Base-by-base conservation (phyloP, 177 flowering plant genomes). In the Vitis hybrid region DNA sequence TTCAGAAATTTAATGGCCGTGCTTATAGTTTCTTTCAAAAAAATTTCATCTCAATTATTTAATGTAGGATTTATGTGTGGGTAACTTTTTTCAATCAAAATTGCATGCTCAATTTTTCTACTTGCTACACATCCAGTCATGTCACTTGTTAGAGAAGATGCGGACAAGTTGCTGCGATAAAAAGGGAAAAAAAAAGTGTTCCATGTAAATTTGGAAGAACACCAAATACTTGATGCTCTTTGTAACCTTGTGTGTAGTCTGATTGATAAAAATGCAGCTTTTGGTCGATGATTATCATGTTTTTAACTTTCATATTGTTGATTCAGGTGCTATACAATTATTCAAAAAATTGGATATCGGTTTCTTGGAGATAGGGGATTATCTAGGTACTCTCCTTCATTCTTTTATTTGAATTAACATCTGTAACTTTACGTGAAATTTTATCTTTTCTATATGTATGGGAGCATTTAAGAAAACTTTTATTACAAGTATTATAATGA, bases 301-400 rank as follows among this genome's bases (percentile, higher is more conserved):
- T 51, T 70, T 12, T 57, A 55, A 50, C 59, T 49, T 63, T 65
- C 14, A 14, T 13, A 49, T 57, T 68, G 14, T 76, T 76, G 65
- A 60, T 59, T 15, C 86, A 89, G 94, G 94, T 77, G 82, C 90
- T 7, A n/a, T 58, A n/a, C 72, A 74, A 56, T 61, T 86, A 19
- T 83, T 89, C 71, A 73, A 74, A 59, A 78, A 67, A 13, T 20
- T 86, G 76, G 81, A 81, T 66, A 56, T 89, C 49, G 91, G 84
- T 59, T 68, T 68, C 67, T 68, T 90, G 71, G 88, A 86, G 45
- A 39, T 79, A 13, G 74, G 72, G 54, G 94, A 90, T 79, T 88
- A 71, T 81, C 87, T 88, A 67, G 94, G 92, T 90, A 86, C 26
- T 16, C 19, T 59, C 65, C 60, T 54, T 74, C 2, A 15, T 26